Conservation (phyloP, 2,329 filamentous ascomycete genomes). For the Xylaria sp. region DNA sequence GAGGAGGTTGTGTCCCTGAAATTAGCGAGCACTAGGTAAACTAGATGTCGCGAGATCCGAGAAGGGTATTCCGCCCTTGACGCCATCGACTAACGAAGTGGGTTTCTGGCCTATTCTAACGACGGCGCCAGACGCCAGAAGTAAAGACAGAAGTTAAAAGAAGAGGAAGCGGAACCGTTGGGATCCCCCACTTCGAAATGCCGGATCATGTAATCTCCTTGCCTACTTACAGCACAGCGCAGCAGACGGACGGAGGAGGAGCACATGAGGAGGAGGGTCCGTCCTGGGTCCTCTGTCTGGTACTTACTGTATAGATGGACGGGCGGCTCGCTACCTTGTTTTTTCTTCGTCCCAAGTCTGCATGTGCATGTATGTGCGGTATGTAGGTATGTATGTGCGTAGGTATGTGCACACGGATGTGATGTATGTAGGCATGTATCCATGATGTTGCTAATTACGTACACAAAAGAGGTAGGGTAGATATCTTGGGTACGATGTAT, state of each 20-base stretch:
- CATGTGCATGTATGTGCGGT: conserved; percentile 22
- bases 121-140: neutral
- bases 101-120: conserved; percentile 3
- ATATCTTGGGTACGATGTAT: conserved; percentile 28
- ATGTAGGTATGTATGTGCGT: neutral
- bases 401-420: neutral
- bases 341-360: conserved; percentile 13
- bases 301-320: conserved; percentile 25
- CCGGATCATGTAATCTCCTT: conserved; percentile 24
- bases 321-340: conserved; percentile 30
- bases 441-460: conserved; percentile 13
- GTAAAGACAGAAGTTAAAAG: neutral
- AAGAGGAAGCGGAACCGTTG: conserved; percentile 7
- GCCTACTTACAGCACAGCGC: neutral
- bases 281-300: conserved; percentile 9
- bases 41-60: conserved; percentile 19
- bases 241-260: conserved; percentile 1
- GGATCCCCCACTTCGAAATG: conserved; percentile 25
- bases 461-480: neutral
- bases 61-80: conserved; percentile 29
- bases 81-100: conserved; percentile 9
- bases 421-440: neutral
- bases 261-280: conserved; percentile 1
- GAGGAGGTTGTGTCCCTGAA: neutral
- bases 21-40: neutral